Conservation (phyloP, 2,329 filamentous ascomycete species). For the Arthrobotrys conoides region DNA sequence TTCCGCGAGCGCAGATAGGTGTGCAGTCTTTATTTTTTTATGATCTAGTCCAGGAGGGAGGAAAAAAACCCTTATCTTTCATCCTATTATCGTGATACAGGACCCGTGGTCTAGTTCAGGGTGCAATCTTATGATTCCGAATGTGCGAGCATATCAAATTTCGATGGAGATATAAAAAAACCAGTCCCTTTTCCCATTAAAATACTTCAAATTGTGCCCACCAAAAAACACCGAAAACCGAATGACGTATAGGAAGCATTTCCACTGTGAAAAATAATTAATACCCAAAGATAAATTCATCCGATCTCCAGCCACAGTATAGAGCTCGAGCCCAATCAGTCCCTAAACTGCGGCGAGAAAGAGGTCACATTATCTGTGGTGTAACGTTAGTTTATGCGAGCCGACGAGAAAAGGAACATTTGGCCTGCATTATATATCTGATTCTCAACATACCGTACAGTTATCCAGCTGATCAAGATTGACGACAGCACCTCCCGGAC, state of each 20-base stretch:
- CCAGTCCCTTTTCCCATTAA: background rate
- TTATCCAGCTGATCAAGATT: conserved; percentile 59
- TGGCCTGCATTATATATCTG: conserved; percentile 26
- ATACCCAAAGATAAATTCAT: conserved; percentile 19
- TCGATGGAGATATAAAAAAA: background rate
- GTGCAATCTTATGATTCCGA: conserved; percentile 34
- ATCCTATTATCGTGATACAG: conserved; percentile 35
- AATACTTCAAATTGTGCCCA: conserved; percentile 3
- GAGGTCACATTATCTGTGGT: conserved; percentile 60
- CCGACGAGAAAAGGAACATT: conserved; percentile 35
- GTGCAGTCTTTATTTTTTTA: background rate
- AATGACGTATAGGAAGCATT: conserved; percentile 14
- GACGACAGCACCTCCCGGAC: conserved; percentile 47
- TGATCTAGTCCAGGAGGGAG: background rate
- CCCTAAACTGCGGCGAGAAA: conserved; percentile 21
- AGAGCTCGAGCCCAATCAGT: background rate
- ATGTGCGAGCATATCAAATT: conserved; percentile 18
- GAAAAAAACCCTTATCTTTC: conserved; percentile 29
- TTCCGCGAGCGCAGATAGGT: conserved; percentile 13
- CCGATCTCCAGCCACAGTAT: conserved; percentile 33
- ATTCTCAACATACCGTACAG: conserved; percentile 58
- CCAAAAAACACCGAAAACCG: conserved; percentile 18
- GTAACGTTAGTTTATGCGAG: conserved; percentile 54
- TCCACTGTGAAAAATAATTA: background rate
- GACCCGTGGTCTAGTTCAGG: background rate